Percentiles rank a stretch among this genome's conserved stretches.
phyloP scores from a whole-genome alignment of 805 yeast species.

The Yarrowia sp. region DNA sequence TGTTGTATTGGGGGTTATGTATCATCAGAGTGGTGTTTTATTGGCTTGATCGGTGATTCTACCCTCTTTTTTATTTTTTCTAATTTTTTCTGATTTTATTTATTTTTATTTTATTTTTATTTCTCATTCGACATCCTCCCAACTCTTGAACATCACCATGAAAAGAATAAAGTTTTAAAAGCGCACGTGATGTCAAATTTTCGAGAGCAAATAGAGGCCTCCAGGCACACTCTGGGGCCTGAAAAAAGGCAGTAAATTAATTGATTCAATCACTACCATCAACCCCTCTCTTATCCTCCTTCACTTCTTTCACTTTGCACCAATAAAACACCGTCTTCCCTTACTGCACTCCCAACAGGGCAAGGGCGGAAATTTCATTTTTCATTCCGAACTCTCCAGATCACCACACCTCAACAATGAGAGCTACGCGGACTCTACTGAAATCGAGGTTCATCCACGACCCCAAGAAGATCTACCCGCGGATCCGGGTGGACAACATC shows the following conservation, averaged over 20 bases:
- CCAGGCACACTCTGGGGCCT: too few species aligned
- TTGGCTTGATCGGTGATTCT: too few species aligned
- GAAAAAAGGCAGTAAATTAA: background rate
- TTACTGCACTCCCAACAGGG: slow-evolving; percentile 10
- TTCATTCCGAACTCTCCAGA: too few species aligned
- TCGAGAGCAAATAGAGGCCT: background rate
- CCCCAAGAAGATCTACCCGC: slow-evolving; percentile 28
- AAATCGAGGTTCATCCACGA: slow-evolving; percentile 22
- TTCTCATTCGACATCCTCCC: too few species aligned
- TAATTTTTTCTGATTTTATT: too few species aligned
- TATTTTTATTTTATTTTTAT: too few species aligned
- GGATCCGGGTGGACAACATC: slow-evolving; percentile 31
- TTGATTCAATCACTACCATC: too few species aligned
- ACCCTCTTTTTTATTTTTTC: too few species aligned
- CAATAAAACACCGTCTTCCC: background rate
- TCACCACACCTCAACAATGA: slow-evolving; percentile 1
- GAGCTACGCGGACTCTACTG: slow-evolving; percentile 16
- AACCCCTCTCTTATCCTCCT: background rate
- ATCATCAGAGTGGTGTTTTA: too few species aligned
- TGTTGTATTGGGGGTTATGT: too few species aligned
- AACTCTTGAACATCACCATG: too few species aligned
- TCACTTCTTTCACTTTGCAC: background rate
- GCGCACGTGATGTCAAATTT: background rate
- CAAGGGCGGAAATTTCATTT: slow-evolving; percentile 24
- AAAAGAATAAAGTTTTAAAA: background rate